Evolutionary conservation across 2,329 filamentous ascomycete genomes (phyloP).

Genomic region (Colletotrichum abscissum): DNA sequence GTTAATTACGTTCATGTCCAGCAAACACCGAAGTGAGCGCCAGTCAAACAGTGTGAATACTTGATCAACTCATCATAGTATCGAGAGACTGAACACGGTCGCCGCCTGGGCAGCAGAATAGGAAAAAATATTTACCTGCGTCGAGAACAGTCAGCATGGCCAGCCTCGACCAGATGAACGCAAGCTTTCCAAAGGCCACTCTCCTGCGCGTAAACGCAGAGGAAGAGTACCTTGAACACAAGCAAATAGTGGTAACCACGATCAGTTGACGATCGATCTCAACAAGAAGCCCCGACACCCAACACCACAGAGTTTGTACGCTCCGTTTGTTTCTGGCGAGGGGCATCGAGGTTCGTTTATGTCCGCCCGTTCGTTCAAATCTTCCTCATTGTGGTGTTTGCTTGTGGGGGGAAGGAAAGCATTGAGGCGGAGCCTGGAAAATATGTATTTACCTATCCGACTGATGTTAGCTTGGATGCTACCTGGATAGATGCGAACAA

Average conservation of each 20-base stretch:
- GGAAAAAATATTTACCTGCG: constrained; percentile 42
- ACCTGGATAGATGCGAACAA: constrained; percentile 37
- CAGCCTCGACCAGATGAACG: constrained; percentile 12
- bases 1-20: constrained; percentile 63
- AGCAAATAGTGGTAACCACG: constrained; percentile 43
- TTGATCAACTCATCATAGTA: constrained; percentile 59
- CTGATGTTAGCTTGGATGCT: constrained; percentile 49
- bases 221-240: background rate
- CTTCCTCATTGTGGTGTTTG: constrained; percentile 63
- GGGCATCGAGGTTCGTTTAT: constrained; percentile 67
- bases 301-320: constrained; percentile 72
- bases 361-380: constrained; percentile 78
- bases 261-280: constrained; percentile 74
- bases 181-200: background rate
- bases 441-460: constrained; percentile 54
- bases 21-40: constrained; percentile 49
- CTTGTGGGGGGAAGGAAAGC: constrained; percentile 32
- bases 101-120: constrained; percentile 17
- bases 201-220: background rate
- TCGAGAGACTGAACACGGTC: constrained; percentile 2
- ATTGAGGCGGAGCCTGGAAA: constrained; percentile 14
- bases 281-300: constrained; percentile 67
- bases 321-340: constrained; percentile 64
- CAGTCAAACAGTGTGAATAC: constrained; percentile 73
- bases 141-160: constrained; percentile 10